Evolutionary conservation across 768 basidiomycete species (phyloP), one percentile per base, ranked within the genome.

Genomic region (Daedalea quercina): DNA sequence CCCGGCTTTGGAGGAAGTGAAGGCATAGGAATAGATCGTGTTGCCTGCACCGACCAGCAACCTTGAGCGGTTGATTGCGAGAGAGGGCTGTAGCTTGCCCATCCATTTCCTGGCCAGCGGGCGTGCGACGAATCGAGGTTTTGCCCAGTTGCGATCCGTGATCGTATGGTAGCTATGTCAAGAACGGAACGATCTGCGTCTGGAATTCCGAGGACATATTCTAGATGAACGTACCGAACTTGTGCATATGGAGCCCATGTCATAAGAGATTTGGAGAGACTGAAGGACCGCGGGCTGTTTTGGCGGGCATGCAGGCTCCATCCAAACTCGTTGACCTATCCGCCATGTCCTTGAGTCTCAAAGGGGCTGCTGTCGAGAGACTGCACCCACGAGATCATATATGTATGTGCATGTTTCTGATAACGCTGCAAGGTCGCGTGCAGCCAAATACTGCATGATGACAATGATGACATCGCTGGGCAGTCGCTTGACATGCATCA

Each of bases 31-130:
- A 57, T 79, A 75, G n/a, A 90, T 65, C 20, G 63, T 61, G 56
- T 68, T 69, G 11, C 84, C 85, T 6, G 84, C 80, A 13, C 80
- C 84, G 41, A 88, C 76, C 34, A 86, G 54, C 1, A 90, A 68
- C 8, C 81, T 71, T 24, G 78, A 78, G 17, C 67, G 51, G 51
- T 74, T 83, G 52, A 83, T 72, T 24, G 82, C 77, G 34, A 89
- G 62, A 12, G 73, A 59, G 3, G 87, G 82, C 53, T 79, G 82
- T 3, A 76, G 65, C 58, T 77, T 85, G 22, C 70, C 72, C 4
- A 59, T 13, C 86, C 86, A 89, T 9, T 76, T 73, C 23, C 70
- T 69, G 20, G 82, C 78, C 9, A 89, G 72, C 1, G 85, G 86
- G 1, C 84, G 77, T 3, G 85, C 84, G 20, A 85, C 67, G 54